Evolutionary conservation across 2,329 filamentous ascomycete species (phyloP).

Genomic region (Plectosphaerella cucumerina): DNA sequence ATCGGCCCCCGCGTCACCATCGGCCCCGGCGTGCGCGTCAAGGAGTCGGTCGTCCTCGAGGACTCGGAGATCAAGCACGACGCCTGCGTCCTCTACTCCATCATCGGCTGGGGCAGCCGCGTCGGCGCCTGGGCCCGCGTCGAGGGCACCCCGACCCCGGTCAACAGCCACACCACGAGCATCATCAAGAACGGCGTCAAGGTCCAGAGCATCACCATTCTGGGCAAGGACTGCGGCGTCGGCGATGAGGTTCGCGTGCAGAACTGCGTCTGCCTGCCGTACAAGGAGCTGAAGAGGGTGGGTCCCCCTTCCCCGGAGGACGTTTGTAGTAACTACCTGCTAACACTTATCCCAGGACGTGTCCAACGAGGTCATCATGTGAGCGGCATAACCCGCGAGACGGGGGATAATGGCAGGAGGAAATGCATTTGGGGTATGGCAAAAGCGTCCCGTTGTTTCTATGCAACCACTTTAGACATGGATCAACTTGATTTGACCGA

Average conservation of each 20-base stretch:
- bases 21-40: constrained; percentile 84
- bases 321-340: constrained; percentile 5
- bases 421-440: not conserved
- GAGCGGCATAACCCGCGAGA: constrained; percentile 23
- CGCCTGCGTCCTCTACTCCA: constrained; percentile 90
- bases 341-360: constrained; percentile 63
- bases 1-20: constrained; percentile 85
- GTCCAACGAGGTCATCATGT: constrained; percentile 89
- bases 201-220: constrained; percentile 95
- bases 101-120: constrained; percentile 94
- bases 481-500: not conserved
- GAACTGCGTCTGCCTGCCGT: constrained; percentile 96
- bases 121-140: constrained; percentile 98
- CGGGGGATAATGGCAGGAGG: not conserved
- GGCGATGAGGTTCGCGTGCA: constrained; percentile 93
- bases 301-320: constrained; percentile 29
- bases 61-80: constrained; percentile 96
- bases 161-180: constrained; percentile 85
- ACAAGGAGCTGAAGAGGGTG: constrained; percentile 96
- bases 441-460: constrained; percentile 3
- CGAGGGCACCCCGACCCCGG: constrained; percentile 86
- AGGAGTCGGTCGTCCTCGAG: constrained; percentile 94
- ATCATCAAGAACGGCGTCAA: constrained; percentile 98
- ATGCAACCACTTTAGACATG: not conserved
- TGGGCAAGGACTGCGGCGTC: constrained; percentile 93